Percentiles rank a stretch among this genome's conserved stretches.
phyloP scores from a whole-genome alignment of 306 rosid species.

The Inga leiocalycina region DNA sequence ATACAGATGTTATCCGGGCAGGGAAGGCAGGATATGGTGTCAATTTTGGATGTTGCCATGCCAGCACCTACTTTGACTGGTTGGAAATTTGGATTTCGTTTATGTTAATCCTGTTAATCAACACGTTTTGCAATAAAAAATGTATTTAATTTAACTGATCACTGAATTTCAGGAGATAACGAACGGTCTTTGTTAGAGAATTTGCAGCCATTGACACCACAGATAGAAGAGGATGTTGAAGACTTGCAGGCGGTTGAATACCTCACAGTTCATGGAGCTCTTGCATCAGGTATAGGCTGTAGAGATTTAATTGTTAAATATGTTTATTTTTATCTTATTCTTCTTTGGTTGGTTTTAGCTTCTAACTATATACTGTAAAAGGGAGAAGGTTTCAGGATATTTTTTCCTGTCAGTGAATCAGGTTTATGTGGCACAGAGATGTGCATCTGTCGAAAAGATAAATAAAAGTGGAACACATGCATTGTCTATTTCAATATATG shows the following conservation, averaged over 20 bases:
- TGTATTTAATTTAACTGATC: constrained; percentile 40
- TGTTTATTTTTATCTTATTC: constrained; percentile 13
- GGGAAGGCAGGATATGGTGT: constrained; percentile 76
- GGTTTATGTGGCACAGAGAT: neutral
- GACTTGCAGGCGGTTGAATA: constrained; percentile 67
- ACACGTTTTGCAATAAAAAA: neutral
- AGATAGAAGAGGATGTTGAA: constrained; percentile 54
- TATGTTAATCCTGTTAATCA: neutral
- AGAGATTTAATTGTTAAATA: neutral
- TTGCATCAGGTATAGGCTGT: constrained; percentile 62
- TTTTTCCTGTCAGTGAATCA: constrained; percentile 4
- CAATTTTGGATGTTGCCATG: constrained; percentile 80
- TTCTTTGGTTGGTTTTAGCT: constrained; percentile 5
- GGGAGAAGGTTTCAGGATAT: constrained; percentile 13
- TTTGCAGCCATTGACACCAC: constrained; percentile 80
- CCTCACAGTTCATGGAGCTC: constrained; percentile 73
- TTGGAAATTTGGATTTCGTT: constrained; percentile 42
- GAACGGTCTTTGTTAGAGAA: constrained; percentile 49
- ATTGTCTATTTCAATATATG: neutral
- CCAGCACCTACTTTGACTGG: constrained; percentile 82
- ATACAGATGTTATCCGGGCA: constrained; percentile 75
- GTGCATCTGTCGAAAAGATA: constrained; percentile 12
- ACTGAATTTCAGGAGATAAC: constrained; percentile 53
- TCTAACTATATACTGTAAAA: neutral
- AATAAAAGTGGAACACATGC: neutral